Evolutionary conservation across 345 rosid species (phyloP).

Genomic region (Mallotus nudiflorus): DNA sequence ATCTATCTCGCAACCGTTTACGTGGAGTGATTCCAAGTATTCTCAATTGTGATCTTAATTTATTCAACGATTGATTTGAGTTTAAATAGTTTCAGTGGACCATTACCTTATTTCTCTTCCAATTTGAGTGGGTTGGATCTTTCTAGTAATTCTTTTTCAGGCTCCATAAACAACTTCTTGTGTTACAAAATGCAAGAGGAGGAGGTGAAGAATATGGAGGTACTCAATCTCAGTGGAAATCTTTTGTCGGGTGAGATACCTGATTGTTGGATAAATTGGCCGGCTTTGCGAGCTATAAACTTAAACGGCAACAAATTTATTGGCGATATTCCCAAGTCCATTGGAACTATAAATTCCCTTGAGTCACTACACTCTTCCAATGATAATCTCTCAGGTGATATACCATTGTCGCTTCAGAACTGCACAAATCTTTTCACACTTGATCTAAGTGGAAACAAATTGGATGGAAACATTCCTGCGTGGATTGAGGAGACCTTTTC

Average conservation of each 20-base stretch:
- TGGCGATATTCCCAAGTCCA: slow-evolving; percentile 5
- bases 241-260: slow-evolving; percentile 7
- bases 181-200: neutral
- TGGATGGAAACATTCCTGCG: slow-evolving; percentile 2
- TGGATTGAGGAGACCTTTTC: slow-evolving; percentile 12
- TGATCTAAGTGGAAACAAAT: slow-evolving; percentile 8
- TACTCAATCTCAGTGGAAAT: neutral
- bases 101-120: neutral
- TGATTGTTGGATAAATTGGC: neutral
- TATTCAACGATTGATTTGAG: neutral
- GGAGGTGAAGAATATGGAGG: neutral
- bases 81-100: neutral
- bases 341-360: neutral
- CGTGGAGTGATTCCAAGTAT: slow-evolving; percentile 1
- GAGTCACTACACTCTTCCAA: neutral
- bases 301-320: neutral
- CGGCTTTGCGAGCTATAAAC: neutral
- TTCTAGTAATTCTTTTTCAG: neutral
- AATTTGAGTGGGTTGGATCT: neutral
- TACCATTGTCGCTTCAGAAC: slow-evolving; percentile 1
- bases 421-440: neutral
- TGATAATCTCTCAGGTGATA: slow-evolving; percentile 2
- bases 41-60: too few relatives aligned
- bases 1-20: neutral
- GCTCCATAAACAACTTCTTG: neutral